A percentile compares a stretch with the other conserved stretches of the same genome.
These are phyloP conservation scores for Neofusicoccum cordaticola DNA, from an alignment of 2,329 filamentous ascomycete species.

Conservation along the genomic window DNA sequence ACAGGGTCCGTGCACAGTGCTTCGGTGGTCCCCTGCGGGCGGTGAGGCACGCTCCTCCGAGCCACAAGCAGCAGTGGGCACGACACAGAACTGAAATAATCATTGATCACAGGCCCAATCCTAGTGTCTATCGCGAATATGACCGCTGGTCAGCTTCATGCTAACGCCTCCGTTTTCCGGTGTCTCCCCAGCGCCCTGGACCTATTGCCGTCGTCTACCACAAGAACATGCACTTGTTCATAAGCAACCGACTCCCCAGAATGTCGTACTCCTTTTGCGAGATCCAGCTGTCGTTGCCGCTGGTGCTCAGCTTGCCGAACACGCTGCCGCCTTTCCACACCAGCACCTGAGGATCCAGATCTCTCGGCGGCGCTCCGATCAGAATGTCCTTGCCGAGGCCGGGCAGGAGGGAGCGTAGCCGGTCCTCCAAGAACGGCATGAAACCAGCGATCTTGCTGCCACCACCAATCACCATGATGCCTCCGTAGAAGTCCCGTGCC, in stretches of 20 bases:
- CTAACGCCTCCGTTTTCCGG: not conserved
- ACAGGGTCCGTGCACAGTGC: conserved; percentile 5
- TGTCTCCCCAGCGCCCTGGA: not conserved
- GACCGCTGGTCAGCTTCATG: not conserved
- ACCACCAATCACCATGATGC: conserved; percentile 40
- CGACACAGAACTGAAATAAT: not conserved
- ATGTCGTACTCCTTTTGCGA: conserved; percentile 83
- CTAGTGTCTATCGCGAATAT: not conserved
- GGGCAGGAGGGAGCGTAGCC: conserved; percentile 64
- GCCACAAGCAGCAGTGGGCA: not conserved
- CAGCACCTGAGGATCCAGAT: conserved; percentile 96
- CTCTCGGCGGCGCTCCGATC: conserved; percentile 71
- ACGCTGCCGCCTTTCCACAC: conserved; percentile 97
- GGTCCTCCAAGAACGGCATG: conserved; percentile 77
- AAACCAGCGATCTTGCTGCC: conserved; percentile 60
- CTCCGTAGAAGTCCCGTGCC: conserved; percentile 70
- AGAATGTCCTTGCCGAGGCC: conserved; percentile 65
- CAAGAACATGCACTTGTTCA: conserved; percentile 42
- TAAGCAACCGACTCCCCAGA: conserved; percentile 74
- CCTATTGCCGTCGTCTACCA: conserved; percentile 27
- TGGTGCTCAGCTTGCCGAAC: conserved; percentile 79
- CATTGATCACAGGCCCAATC: not conserved
- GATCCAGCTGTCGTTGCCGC: conserved; percentile 91
- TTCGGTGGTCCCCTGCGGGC: not conserved
- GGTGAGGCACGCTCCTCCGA: not conserved